Conservation (phyloP, 129 eudicot genomes). For the Oenanthe sinensis region DNA sequence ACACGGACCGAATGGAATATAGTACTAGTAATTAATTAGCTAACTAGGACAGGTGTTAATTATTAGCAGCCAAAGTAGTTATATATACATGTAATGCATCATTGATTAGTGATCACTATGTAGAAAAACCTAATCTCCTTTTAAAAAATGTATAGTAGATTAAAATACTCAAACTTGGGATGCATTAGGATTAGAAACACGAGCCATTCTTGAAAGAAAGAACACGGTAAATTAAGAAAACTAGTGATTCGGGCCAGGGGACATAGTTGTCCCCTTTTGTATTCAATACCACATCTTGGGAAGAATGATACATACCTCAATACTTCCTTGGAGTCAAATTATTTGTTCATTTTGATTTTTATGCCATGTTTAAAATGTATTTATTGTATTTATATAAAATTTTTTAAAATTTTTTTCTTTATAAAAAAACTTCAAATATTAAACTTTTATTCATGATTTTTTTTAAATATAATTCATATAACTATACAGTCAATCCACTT, state of each 20-base stretch:
- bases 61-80: background rate
- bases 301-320: constrained; percentile 13
- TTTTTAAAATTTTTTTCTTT: too few relatives aligned
- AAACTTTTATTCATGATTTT: too few relatives aligned
- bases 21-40: background rate
- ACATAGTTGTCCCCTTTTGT: constrained; percentile 38
- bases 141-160: background rate
- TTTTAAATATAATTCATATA: too few relatives aligned
- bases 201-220: background rate
- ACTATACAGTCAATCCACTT: too few relatives aligned
- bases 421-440: too few relatives aligned
- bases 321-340: too few relatives aligned
- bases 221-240: constrained; percentile 3
- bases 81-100: background rate
- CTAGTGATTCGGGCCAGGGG: constrained; percentile 35
- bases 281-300: constrained; percentile 20
- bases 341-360: too few relatives aligned
- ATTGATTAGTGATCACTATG: background rate
- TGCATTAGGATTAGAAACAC: background rate
- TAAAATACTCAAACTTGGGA: background rate
- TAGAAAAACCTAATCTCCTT: background rate
- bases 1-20: background rate
- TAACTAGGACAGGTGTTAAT: background rate
- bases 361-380: too few relatives aligned
- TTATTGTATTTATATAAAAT: too few relatives aligned